Conservation (phyloP, 2,329 filamentous ascomycete genomes). For the Aspergillus sp. region DNA sequence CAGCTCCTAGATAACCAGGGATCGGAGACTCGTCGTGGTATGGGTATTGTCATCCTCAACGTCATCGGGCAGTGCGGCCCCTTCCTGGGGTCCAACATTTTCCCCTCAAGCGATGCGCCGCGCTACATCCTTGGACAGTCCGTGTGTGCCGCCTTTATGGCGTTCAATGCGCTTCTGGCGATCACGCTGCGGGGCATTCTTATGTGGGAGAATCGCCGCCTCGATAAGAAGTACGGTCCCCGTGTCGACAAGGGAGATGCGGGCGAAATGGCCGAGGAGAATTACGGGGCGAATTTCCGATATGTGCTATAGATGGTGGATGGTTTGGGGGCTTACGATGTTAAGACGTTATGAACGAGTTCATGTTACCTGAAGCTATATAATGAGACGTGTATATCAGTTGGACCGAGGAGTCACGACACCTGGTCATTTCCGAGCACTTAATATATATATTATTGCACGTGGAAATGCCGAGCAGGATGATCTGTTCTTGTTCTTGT, state of each 20-base stretch:
- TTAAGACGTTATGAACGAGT: no score
- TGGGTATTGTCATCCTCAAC: constrained; percentile 66
- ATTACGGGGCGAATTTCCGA: constrained; percentile 39
- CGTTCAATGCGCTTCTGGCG: constrained; percentile 58
- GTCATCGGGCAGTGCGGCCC: constrained; percentile 66
- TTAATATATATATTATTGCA: no score
- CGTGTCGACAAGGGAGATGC: constrained; percentile 17
- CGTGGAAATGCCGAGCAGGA: no score
- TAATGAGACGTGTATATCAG: no score
- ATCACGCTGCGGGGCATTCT: constrained; percentile 55
- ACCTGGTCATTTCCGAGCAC: no score
- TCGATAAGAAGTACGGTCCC: constrained; percentile 51
- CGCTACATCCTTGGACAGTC: constrained; percentile 55
- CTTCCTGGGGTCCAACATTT: constrained; percentile 63
- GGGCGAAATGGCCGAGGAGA: constrained; percentile 33
- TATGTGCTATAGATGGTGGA: constrained; percentile 30
- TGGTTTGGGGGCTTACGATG: no score
- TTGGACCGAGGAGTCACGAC: no score
- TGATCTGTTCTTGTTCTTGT: no score
- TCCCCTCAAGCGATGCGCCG: constrained; percentile 52
- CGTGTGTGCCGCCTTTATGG: constrained; percentile 62
- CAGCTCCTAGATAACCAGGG: constrained; percentile 62
- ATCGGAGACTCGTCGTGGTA: constrained; percentile 65
- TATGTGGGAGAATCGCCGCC: constrained; percentile 58
- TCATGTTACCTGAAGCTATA: no score